Conservation (phyloP, 179 eudicot species). For the Sideroxylon spinosum region DNA sequence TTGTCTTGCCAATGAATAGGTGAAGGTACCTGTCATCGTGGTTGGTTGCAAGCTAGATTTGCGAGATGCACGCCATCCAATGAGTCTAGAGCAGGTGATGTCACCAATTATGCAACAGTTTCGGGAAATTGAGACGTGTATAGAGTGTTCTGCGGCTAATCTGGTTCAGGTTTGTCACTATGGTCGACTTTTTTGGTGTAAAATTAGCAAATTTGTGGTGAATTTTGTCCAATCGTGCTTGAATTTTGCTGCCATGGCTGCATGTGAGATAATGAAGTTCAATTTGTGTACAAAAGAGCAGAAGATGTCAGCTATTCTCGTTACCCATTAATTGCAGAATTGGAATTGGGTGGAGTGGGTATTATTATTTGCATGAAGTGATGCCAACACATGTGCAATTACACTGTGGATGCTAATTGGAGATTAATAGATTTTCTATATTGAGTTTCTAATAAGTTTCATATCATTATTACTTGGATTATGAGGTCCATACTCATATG, state of each 20-base stretch:
- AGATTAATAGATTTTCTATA: neutral
- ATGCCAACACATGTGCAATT: neutral
- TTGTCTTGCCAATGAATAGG: slow-evolving; percentile 37
- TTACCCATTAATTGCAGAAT: neutral
- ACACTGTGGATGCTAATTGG: neutral
- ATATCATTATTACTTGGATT: slow-evolving; percentile 5
- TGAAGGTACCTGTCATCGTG: slow-evolving; percentile 81
- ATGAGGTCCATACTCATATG: neutral
- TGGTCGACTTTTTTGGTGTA: neutral
- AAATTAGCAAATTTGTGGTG: neutral
- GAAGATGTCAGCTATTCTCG: neutral
- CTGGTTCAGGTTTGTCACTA: slow-evolving; percentile 66
- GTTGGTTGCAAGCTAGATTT: slow-evolving; percentile 94
- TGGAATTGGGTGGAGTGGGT: neutral
- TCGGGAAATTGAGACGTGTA: slow-evolving; percentile 95
- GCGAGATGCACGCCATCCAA: slow-evolving; percentile 60
- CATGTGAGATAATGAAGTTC: neutral
- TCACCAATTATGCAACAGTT: slow-evolving; percentile 90
- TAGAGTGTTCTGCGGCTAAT: slow-evolving; percentile 88
- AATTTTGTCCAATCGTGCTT: neutral
- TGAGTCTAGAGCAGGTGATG: slow-evolving; percentile 83
- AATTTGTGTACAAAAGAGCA: neutral
- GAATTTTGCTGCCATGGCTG: neutral
- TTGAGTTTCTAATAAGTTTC: neutral
- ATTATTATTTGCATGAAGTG: slow-evolving; percentile 5